These are phyloP conservation scores for Cordia subcordata DNA, from an alignment of 257 asterid species.

Conservation along the genomic window DNA sequence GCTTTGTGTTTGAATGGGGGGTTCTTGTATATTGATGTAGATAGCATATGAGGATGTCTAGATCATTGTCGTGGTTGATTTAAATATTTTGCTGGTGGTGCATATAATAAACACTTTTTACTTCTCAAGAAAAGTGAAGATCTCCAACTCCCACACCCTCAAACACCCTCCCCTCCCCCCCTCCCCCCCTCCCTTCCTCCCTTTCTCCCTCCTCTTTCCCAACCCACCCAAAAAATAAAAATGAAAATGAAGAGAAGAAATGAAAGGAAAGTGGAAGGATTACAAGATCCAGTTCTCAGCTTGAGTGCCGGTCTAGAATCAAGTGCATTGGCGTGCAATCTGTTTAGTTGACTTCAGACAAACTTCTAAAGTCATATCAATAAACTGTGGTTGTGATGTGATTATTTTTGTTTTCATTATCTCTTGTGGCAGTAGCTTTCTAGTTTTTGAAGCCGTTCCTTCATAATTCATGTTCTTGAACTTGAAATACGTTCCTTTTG, in stretches of 20 bases:
- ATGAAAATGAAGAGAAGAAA: background rate
- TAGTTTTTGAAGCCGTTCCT: background rate
- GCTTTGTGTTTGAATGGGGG: no score
- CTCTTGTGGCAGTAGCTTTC: background rate
- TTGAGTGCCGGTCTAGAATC: no score
- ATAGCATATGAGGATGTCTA: background rate
- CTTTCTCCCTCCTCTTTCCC: background rate
- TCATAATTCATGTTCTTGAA: background rate
- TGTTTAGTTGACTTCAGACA: no score
- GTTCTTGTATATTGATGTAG: no score
- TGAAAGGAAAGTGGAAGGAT: background rate
- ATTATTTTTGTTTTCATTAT: background rate
- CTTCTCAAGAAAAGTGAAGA: background rate
- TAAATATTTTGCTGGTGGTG: no score
- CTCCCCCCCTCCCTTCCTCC: background rate
- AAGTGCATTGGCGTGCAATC: no score
- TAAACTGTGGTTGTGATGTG: background rate
- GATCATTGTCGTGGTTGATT: no score
- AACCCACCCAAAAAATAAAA: no score
- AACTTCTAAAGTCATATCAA: background rate
- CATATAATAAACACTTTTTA: background rate
- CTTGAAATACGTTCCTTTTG: conserved; percentile 20
- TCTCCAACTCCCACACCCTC: no score
- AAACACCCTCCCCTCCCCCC: no score
- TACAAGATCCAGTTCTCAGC: background rate